Percentiles rank a stretch among this genome's conserved stretches.
Conservation (phyloP, 805 yeast genomes). For the Candida dendrica region DNA sequence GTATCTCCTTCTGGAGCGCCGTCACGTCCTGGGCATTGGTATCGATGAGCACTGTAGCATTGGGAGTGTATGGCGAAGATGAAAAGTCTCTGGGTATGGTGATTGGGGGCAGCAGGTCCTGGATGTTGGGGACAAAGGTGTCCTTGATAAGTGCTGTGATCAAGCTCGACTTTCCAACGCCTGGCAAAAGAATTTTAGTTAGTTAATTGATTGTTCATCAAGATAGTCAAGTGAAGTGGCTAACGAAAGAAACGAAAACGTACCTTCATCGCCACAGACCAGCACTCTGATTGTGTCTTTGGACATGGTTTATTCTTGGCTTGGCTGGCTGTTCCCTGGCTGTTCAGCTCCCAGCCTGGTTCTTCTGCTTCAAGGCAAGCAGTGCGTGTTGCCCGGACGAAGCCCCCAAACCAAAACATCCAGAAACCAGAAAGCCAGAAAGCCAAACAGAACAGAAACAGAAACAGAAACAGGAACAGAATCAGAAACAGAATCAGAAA, state of each 20-base stretch:
- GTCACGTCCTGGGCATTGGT: constrained; percentile 63
- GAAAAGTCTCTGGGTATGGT: constrained; percentile 72
- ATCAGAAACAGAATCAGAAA: too few species aligned
- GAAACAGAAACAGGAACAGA: too few species aligned
- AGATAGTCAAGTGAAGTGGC: too few species aligned
- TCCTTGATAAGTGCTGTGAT: constrained; percentile 80
- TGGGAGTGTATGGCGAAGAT: constrained; percentile 50
- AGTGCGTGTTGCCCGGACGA: too few species aligned
- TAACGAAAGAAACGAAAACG: too few species aligned
- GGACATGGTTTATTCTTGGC: constrained; percentile 27
- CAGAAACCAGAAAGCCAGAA: too few species aligned
- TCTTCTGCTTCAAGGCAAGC: too few species aligned
- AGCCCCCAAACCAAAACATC: too few species aligned
- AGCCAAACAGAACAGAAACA: too few species aligned
- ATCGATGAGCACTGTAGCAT: constrained; percentile 69
- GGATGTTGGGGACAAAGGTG: constrained; percentile 67
- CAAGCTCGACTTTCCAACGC: constrained; percentile 75
- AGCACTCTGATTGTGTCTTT: constrained; percentile 67
- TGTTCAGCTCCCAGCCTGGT: too few species aligned
- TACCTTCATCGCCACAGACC: constrained; percentile 88
- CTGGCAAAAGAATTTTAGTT: constrained; percentile 12
- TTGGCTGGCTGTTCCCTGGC: too few species aligned
- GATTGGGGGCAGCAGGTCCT: constrained; percentile 74
- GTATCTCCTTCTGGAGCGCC: constrained; percentile 60
- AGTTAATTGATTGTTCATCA: not conserved